phyloP scores from a whole-genome alignment of 345 rosid species.

The Citropsis articulata region DNA sequence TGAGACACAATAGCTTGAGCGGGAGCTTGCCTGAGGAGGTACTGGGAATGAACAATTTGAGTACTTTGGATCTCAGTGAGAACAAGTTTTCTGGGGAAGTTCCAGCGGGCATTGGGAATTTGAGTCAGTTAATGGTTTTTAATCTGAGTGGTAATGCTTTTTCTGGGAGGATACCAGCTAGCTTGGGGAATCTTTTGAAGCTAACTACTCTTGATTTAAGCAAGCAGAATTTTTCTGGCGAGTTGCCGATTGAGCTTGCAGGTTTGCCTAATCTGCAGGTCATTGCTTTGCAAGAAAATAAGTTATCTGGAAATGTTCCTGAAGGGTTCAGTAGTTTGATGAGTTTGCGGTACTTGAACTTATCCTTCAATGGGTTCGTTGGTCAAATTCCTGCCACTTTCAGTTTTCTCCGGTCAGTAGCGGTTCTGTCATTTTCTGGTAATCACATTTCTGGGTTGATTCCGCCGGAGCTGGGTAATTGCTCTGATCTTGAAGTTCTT shows the following conservation, averaged over 20 bases:
- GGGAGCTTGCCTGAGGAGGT: slow-evolving; percentile 70
- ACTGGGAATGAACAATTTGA: slow-evolving; percentile 53
- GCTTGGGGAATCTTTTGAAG: slow-evolving; percentile 51
- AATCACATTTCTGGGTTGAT: slow-evolving; percentile 64
- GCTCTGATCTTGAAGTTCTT: slow-evolving; percentile 77
- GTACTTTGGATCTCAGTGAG: slow-evolving; percentile 62
- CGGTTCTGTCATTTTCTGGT: slow-evolving; percentile 63
- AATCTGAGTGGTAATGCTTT: slow-evolving; percentile 58
- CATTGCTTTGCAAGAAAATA: slow-evolving; percentile 82
- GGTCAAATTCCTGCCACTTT: slow-evolving; percentile 70
- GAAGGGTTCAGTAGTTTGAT: slow-evolving; percentile 90
- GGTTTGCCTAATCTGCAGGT: slow-evolving; percentile 88
- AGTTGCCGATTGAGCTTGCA: slow-evolving; percentile 65
- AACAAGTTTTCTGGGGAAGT: slow-evolving; percentile 57
- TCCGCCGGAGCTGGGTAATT: slow-evolving; percentile 80
- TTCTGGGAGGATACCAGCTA: slow-evolving; percentile 52
- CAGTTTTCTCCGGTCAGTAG: slow-evolving; percentile 67
- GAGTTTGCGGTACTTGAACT: slow-evolving; percentile 65
- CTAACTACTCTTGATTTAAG: slow-evolving; percentile 54
- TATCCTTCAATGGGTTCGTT: slow-evolving; percentile 60
- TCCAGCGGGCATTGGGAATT: slow-evolving; percentile 52
- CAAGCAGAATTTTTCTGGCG: slow-evolving; percentile 62
- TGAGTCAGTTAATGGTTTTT: slow-evolving; percentile 41
- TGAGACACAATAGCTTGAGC: slow-evolving; percentile 50
- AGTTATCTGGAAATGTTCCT: slow-evolving; percentile 61